phyloP scores from a whole-genome alignment of 345 rosid genomes.

The Eutrema yunnanense region DNA sequence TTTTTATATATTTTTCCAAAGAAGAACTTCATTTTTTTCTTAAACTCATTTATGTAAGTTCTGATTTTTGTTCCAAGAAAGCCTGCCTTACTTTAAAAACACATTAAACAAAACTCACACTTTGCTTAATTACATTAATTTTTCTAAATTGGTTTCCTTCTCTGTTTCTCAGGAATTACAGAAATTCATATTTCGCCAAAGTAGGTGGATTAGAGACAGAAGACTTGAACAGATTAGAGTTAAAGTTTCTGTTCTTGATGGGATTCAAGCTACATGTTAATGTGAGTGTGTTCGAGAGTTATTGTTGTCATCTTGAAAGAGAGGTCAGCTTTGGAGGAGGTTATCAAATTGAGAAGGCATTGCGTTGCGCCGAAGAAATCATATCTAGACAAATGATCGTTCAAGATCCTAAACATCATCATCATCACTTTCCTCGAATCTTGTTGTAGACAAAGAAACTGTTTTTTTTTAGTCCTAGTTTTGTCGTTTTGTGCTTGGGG shows the following conservation, averaged over 20 bases:
- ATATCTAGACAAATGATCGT: slow-evolving; percentile 49
- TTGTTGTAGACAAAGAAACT: slow-evolving; percentile 36
- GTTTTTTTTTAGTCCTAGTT: neutral
- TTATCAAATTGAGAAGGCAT: slow-evolving; percentile 69
- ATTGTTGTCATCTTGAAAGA: slow-evolving; percentile 81
- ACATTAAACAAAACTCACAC: neutral
- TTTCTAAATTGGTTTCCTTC: neutral
- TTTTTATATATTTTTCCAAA: too few relatives aligned
- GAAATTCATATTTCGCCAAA: slow-evolving; percentile 71
- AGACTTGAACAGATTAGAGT: slow-evolving; percentile 65
- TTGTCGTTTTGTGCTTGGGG: slow-evolving; percentile 14
- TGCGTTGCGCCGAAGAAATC: slow-evolving; percentile 78
- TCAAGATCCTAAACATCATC: slow-evolving; percentile 38
- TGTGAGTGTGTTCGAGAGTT: slow-evolving; percentile 82
- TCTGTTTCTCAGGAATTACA: slow-evolving; percentile 57
- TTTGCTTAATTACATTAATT: neutral
- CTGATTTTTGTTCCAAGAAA: too few relatives aligned
- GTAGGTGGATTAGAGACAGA: slow-evolving; percentile 74
- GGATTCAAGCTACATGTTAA: slow-evolving; percentile 83
- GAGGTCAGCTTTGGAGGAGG: slow-evolving; percentile 88
- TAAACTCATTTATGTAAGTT: too few relatives aligned
- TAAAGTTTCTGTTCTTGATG: slow-evolving; percentile 76
- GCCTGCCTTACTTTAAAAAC: neutral
- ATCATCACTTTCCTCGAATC: slow-evolving; percentile 43
- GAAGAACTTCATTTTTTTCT: too few relatives aligned